phyloP scores from a whole-genome alignment of 1,284 basidiomycete species.

The Trichosporon asahii region DNA sequence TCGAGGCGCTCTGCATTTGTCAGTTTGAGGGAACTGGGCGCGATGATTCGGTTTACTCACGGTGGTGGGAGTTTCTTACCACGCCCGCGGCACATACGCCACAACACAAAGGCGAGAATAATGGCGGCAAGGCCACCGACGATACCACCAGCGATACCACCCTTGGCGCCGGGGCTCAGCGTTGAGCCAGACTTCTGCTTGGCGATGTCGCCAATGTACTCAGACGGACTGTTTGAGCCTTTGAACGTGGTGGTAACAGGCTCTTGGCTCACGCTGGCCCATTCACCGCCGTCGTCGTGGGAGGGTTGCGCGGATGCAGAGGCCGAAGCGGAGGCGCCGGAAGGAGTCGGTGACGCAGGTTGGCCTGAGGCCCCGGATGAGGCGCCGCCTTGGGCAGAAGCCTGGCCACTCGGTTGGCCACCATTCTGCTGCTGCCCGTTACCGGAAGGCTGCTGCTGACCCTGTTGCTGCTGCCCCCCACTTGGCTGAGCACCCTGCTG shows the following conservation, averaged over 20 bases:
- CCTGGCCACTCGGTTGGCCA: background rate
- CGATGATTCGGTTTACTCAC: slow-evolving; percentile 29
- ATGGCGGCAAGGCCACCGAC: slow-evolving; percentile 36
- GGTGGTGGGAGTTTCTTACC: slow-evolving; percentile 45
- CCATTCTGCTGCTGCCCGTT: slow-evolving; percentile 1
- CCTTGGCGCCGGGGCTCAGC: slow-evolving; percentile 41
- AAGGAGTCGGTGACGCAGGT: background rate
- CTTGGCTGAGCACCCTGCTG: background rate
- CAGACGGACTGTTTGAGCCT: background rate
- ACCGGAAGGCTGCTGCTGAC: background rate
- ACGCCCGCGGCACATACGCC: slow-evolving; percentile 33
- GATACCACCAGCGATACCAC: slow-evolving; percentile 46
- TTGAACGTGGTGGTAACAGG: background rate
- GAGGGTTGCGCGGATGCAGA: slow-evolving; percentile 21
- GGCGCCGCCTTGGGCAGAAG: background rate
- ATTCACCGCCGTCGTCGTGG: slow-evolving; percentile 8
- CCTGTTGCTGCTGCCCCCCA: background rate
- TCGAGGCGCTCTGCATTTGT: slow-evolving; percentile 33
- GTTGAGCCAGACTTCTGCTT: slow-evolving; percentile 15
- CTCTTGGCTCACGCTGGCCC: slow-evolving; percentile 1
- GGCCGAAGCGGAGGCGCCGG: background rate
- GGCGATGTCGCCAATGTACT: slow-evolving; percentile 16
- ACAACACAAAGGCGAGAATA: slow-evolving; percentile 28
- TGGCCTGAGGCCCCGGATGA: background rate
- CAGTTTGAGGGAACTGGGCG: slow-evolving; percentile 2